Conservation (phyloP, 2,329 filamentous ascomycete species). For the Fonsecaea monophora region DNA sequence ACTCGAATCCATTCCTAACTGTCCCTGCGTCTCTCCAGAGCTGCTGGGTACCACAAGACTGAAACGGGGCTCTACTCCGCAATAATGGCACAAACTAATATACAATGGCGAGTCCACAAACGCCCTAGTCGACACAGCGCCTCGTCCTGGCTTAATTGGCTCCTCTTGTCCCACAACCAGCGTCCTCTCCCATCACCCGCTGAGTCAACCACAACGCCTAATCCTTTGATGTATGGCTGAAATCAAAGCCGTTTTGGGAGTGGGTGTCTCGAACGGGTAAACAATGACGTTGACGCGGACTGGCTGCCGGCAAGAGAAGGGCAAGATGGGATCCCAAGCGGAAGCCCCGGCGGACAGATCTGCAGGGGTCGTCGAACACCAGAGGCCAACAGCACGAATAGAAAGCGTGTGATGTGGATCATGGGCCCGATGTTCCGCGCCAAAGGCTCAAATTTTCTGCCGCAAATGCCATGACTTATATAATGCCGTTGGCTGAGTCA, state of each 20-base stretch:
- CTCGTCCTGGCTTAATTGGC: background rate
- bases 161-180: background rate
- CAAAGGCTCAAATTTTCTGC: conserved; percentile 11
- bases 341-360: conserved; percentile 14
- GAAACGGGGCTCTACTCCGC: background rate
- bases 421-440: conserved; percentile 17
- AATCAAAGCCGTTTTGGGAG: background rate
- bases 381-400: background rate
- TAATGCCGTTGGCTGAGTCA: conserved; percentile 13
- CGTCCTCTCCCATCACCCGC: background rate
- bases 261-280: conserved; percentile 5
- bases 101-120: background rate
- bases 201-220: background rate
- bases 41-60: background rate
- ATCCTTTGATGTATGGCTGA: conserved; percentile 1
- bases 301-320: background rate
- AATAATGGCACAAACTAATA: background rate
- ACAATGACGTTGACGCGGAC: conserved; percentile 10
- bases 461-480: conserved; percentile 7
- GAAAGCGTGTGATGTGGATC: background rate
- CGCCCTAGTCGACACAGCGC: background rate
- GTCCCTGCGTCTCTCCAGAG: background rate
- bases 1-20: background rate
- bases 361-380: background rate
- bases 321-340: background rate